Evolutionary conservation across 331 rosid species (phyloP).

Genomic region (Telfairia occidentalis): DNA sequence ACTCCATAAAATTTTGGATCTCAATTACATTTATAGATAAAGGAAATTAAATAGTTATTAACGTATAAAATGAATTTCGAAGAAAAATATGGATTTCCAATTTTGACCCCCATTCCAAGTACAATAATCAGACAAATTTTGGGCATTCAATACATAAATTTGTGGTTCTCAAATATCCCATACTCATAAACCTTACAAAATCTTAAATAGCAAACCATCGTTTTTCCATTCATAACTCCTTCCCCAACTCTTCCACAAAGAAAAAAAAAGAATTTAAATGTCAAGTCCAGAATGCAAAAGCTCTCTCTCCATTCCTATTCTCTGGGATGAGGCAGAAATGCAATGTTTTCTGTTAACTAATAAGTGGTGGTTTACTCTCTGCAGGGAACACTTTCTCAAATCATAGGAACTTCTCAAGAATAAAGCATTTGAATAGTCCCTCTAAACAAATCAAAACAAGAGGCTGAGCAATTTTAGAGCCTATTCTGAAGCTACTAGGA

Average conservation of each 20-base stretch:
- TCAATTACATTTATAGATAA: background rate
- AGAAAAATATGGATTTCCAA: background rate
- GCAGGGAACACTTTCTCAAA: background rate
- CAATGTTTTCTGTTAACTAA: background rate
- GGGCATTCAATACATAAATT: background rate
- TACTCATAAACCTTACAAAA: background rate
- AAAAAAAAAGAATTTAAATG: background rate
- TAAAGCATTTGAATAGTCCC: background rate
- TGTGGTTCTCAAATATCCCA: background rate
- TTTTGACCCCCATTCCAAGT: background rate
- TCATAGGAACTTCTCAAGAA: background rate
- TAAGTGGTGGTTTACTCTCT: background rate
- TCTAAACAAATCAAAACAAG: background rate
- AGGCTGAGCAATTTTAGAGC: background rate
- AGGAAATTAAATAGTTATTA: background rate
- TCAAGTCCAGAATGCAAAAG: background rate
- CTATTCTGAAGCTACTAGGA: background rate
- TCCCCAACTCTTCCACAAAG: background rate
- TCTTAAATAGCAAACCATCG: background rate
- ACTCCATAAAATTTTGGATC: background rate
- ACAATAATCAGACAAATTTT: background rate
- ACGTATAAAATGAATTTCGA: background rate
- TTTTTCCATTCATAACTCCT: background rate
- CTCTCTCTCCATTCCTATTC: background rate
- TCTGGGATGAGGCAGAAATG: background rate